Base-by-base conservation (phyloP, 164 flowering plant species). In the Vitis riparia region DNA sequence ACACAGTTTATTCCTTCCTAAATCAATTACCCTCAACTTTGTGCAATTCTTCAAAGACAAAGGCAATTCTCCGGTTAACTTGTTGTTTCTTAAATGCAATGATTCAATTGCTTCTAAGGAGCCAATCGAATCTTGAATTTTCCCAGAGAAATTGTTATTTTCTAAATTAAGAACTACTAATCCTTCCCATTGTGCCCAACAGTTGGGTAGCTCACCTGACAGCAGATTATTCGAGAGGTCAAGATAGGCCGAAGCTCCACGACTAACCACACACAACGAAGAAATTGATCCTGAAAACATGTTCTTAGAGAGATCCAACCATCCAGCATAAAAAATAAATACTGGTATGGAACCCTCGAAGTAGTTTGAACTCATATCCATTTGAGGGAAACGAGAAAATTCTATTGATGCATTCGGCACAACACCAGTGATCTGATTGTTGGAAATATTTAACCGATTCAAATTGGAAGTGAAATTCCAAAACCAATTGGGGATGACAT, bases 191-290 rank as follows among this genome's bases (percentile, higher is more conserved):
- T 48, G 51, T 52, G 11, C 16, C 60, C 60, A 53, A 66, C 60
- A 53, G n/a, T 53, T 8, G 11, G 62, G 60, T 16, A 67, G 29
- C 17, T 67, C 60, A 14, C 69, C 61, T 30, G 52, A 55, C 47
- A 67, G 32, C 3, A n/a, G 8, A 55, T 67, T 67, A 10, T 67
- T 2, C 0, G 69, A 67, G 17, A 67, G 69, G 23, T 67, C 69
- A 12, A 64, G 67, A 32, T 32, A 32, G 44, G 44, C 44, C 2
- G 44, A 32, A 32, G 44, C 44, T 32, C 44, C 44, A 0, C 5
- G 44, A 4, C 44, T 32, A 4, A 32, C 44, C 7, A 0, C 5
- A 32, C 44, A 32, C 44, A 32, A 32, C 5, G 44, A 32, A 4
- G 44, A 32, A 32, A 32, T 32, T 32, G 44, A 32, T 6, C 44